These are phyloP conservation scores for Tolypocladium ovalisporum DNA, from an alignment of 2,329 filamentous ascomycete species.

Conservation along the genomic window DNA sequence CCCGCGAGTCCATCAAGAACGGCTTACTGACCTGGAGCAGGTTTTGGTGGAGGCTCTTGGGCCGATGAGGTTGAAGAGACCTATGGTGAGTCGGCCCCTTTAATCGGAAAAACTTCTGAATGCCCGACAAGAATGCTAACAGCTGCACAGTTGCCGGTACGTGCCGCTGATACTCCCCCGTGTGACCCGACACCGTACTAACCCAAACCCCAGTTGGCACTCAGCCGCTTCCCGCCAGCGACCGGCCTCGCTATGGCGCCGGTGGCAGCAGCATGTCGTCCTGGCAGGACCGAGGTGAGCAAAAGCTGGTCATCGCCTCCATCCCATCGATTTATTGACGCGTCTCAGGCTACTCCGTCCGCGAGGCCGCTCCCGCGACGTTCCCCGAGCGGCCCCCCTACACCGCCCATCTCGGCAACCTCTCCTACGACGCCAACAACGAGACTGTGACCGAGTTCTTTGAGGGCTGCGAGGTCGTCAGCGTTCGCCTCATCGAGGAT, in stretches of 20 bases:
- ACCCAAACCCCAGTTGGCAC: slow-evolving; percentile 30
- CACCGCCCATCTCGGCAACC: slow-evolving; percentile 91
- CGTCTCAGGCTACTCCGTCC: slow-evolving; percentile 41
- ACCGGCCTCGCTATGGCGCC: slow-evolving; percentile 28
- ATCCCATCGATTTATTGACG: slow-evolving; percentile 9
- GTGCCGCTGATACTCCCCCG: slow-evolving; percentile 7
- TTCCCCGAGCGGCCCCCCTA: slow-evolving; percentile 88
- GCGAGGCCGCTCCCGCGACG: slow-evolving; percentile 61
- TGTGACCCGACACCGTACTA: slow-evolving; percentile 6
- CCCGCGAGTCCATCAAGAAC: slow-evolving; percentile 4
- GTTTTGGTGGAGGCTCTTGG: slow-evolving; percentile 68
- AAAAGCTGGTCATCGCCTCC: background rate
- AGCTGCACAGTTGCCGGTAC: slow-evolving; percentile 23
- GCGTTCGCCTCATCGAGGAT: slow-evolving; percentile 93
- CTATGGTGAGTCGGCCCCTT: slow-evolving; percentile 47
- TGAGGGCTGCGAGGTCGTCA: slow-evolving; percentile 71
- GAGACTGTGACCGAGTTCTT: slow-evolving; percentile 83
- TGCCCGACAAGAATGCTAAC: slow-evolving; percentile 15
- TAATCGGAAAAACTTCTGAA: slow-evolving; percentile 1
- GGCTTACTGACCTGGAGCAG: slow-evolving; percentile 21
- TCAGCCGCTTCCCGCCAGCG: slow-evolving; percentile 42
- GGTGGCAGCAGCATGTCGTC: slow-evolving; percentile 20
- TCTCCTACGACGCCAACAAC: slow-evolving; percentile 86
- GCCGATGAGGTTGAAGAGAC: slow-evolving; percentile 97
- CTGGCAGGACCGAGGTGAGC: slow-evolving; percentile 35